These are phyloP conservation scores for Dipodascus albidus DNA, from an alignment of 805 yeast species.

Conservation along the genomic window DNA sequence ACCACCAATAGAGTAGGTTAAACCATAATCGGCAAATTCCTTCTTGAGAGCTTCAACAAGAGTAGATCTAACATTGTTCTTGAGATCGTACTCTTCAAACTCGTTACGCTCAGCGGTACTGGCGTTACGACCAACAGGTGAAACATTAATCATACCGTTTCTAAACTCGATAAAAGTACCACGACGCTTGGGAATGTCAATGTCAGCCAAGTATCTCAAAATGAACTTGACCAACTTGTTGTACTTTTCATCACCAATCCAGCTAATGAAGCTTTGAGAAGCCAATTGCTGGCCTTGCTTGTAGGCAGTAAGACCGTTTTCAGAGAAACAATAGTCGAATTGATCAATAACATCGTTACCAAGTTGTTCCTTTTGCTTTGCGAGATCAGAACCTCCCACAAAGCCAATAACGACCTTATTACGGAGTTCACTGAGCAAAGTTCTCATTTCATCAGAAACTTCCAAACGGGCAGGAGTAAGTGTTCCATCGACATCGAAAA, in stretches of 20 bases:
- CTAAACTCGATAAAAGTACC: constrained; percentile 98
- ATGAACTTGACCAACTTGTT: constrained; percentile 79
- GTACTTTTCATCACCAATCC: constrained; percentile 95
- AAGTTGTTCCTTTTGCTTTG: constrained; percentile 92
- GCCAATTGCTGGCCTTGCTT: constrained; percentile 80
- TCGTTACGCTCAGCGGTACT: constrained; percentile 88
- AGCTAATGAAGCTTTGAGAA: constrained; percentile 84
- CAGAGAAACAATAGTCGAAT: constrained; percentile 93
- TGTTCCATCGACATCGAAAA: constrained; percentile 98
- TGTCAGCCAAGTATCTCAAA: constrained; percentile 68
- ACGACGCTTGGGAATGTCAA: constrained; percentile 93
- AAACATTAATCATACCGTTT: constrained; percentile 97
- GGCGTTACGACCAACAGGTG: constrained; percentile 98
- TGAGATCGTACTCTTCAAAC: constrained; percentile 74
- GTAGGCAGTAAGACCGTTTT: constrained; percentile 97
- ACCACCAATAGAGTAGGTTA: constrained; percentile 98
- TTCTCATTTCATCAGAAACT: constrained; percentile 54
- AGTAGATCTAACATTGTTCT: constrained; percentile 68
- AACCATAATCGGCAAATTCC: constrained; percentile 69
- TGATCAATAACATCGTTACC: constrained; percentile 65
- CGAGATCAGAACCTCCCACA: constrained; percentile 94
- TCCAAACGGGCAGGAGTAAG: constrained; percentile 90
- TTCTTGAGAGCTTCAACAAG: constrained; percentile 78
- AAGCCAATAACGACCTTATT: constrained; percentile 91
- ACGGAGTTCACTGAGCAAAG: constrained; percentile 62